Percentiles rank a stretch among this genome's conserved stretches.
phyloP scores from a whole-genome alignment of 345 rosid species.

The Brassica napus region Da-Ae NC_063437.1:1465001-1465500 shows the following conservation, averaged over 20 bases:
- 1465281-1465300: slow-evolving; percentile 85
- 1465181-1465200: neutral
- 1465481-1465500: too few species aligned
- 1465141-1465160: slow-evolving; percentile 38
- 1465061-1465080: neutral
- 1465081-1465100: slow-evolving; percentile 4
- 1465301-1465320: slow-evolving; percentile 77
- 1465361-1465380: slow-evolving; percentile 65
- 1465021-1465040: neutral
- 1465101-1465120: neutral
- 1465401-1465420: neutral
- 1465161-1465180: slow-evolving; percentile 10
- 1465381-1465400: slow-evolving; percentile 57
- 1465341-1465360: slow-evolving; percentile 79
- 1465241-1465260: neutral
- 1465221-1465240: neutral
- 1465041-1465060: too few species aligned
- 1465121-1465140: slow-evolving; percentile 37
- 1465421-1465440: neutral
- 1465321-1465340: slow-evolving; percentile 71
- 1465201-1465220: slow-evolving; percentile 9
- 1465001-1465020: slow-evolving; percentile 18
- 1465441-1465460: neutral
- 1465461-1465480: neutral
- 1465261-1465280: slow-evolving; percentile 17